Percentiles rank a stretch among this genome's conserved stretches.
Evolutionary conservation across 371 early-diverging fungal genomes (phyloP).

Genomic region (Rhizopus delemar): DNA sequence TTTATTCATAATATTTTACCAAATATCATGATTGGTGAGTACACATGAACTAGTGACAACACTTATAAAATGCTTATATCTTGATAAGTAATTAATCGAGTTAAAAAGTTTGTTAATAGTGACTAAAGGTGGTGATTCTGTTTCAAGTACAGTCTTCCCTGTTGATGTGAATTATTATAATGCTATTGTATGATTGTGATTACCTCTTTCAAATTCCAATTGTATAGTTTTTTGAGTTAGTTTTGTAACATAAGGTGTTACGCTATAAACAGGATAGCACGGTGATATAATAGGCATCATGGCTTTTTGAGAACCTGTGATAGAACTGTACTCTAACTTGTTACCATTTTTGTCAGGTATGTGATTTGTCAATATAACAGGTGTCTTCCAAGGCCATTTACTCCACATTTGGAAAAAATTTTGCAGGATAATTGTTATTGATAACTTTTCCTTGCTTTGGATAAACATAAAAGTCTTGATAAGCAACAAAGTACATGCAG

Average conservation of each 20-base stretch:
- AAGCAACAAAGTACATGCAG: slow-evolving; percentile 33
- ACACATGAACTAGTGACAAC: slow-evolving; percentile 26
- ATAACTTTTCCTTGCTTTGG: background rate
- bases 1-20: slow-evolving; percentile 23
- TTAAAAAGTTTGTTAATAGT: slow-evolving; percentile 28
- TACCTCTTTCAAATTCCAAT: slow-evolving; percentile 42
- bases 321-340: background rate
- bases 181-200: background rate
- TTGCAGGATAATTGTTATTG: slow-evolving; percentile 13
- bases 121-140: background rate
- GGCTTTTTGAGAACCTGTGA: slow-evolving; percentile 29
- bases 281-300: slow-evolving; percentile 47
- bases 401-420: slow-evolving; percentile 39
- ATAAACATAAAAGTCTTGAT: slow-evolving; percentile 31
- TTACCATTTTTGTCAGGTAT: slow-evolving; percentile 28
- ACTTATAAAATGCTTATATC: slow-evolving; percentile 33
- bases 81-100: slow-evolving; percentile 19
- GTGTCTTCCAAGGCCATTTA: slow-evolving; percentile 41
- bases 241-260: slow-evolving; percentile 33
- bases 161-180: too few species aligned
- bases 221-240: slow-evolving; percentile 29
- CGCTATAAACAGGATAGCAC: slow-evolving; percentile 37
- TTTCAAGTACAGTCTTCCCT: background rate
- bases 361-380: slow-evolving; percentile 30
- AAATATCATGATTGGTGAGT: slow-evolving; percentile 33